A percentile compares a stretch with the other conserved stretches of the same genome.
Evolutionary conservation across 371 early-diverging fungal genomes (phyloP).

Genomic region (Nosema granulosis): DNA sequence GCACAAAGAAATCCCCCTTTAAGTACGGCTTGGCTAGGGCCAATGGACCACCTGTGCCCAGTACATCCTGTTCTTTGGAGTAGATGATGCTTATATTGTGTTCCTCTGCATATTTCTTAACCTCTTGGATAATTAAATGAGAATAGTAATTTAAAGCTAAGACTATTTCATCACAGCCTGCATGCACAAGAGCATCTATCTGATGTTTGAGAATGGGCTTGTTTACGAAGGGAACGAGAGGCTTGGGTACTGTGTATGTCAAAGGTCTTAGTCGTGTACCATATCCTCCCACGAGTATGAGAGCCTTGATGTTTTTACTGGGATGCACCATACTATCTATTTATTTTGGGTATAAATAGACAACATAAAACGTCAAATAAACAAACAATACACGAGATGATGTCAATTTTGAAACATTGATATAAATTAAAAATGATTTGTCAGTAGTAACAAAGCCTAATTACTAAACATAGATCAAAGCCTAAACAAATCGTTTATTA

Average conservation of each 20-base stretch:
- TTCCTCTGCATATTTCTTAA: slow-evolving; percentile 73
- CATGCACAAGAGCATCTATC: slow-evolving; percentile 88
- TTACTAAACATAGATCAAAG: too few relatives aligned
- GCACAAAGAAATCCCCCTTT: slow-evolving; percentile 87
- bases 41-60: slow-evolving; percentile 95
- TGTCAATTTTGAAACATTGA: too few relatives aligned
- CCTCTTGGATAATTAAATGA: slow-evolving; percentile 76
- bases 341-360: too few relatives aligned
- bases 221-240: slow-evolving; percentile 94
- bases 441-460: too few relatives aligned
- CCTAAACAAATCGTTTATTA: too few relatives aligned
- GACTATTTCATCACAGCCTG: slow-evolving; percentile 90
- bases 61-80: slow-evolving; percentile 86
- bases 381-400: too few relatives aligned
- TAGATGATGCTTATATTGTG: slow-evolving; percentile 85
- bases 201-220: slow-evolving; percentile 96
- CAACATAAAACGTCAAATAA: too few relatives aligned
- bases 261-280: slow-evolving; percentile 95
- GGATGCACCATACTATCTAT: slow-evolving; percentile 16
- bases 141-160: slow-evolving; percentile 91
- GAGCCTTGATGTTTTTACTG: slow-evolving; percentile 71
- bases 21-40: slow-evolving; percentile 83
- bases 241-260: slow-evolving; percentile 93
- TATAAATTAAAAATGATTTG: too few relatives aligned
- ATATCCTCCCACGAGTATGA: slow-evolving; percentile 96